These are phyloP conservation scores for Pichia sp. DNA, from an alignment of 1,139 yeast species.

Conservation along the genomic window DNA sequence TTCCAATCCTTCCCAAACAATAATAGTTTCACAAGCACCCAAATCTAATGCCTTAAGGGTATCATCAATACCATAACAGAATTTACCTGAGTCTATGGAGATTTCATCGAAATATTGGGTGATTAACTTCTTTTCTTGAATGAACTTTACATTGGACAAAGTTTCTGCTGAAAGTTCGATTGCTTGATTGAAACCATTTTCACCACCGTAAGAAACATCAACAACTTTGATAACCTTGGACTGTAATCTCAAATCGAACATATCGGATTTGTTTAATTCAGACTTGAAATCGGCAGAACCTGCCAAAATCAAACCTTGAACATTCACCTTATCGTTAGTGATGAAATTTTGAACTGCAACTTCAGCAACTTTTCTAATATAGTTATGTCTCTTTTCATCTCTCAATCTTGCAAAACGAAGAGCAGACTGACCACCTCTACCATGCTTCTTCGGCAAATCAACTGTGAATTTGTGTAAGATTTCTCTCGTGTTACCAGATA, in stretches of 20 bases:
- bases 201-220: constrained; percentile 98
- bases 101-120: constrained; percentile 92
- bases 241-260: constrained; percentile 85
- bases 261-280: constrained; percentile 85
- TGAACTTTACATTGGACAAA: constrained; percentile 90
- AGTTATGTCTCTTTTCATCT: constrained; percentile 98
- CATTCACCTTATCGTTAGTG: constrained; percentile 86
- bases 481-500: constrained; percentile 95
- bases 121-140: constrained; percentile 94
- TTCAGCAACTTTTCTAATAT: constrained; percentile 96
- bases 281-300: constrained; percentile 99
- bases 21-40: constrained; percentile 90
- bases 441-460: constrained; percentile 98
- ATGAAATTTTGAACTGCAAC: constrained; percentile 96
- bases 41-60: constrained; percentile 92
- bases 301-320: constrained; percentile 89
- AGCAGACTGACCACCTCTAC: constrained; percentile 99
- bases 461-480: constrained; percentile 94
- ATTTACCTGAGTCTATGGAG: constrained; percentile 93
- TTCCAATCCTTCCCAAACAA: constrained; percentile 89
- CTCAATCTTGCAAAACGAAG: constrained; percentile 97
- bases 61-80: constrained; percentile 96
- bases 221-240: constrained; percentile 87
- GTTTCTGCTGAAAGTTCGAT: constrained; percentile 97
- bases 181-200: constrained; percentile 98